Evolutionary conservation across 179 eudicot genomes (phyloP).

Genomic region (Corrigiola litoralis): DNA sequence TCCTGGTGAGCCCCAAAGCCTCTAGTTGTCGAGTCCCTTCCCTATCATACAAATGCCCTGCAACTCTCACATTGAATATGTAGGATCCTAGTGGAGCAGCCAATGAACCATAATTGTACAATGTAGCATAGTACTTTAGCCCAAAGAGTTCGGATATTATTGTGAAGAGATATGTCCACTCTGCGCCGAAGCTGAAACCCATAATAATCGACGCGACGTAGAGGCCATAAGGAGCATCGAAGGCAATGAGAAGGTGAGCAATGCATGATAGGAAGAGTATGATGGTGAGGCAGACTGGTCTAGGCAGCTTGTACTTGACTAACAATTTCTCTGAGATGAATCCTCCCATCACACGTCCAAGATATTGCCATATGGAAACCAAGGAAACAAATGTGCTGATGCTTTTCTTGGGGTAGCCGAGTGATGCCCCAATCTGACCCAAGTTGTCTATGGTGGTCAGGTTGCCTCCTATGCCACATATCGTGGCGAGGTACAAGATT

Average conservation of each 20-base stretch:
- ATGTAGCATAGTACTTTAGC: slow-evolving; percentile 31
- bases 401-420: slow-evolving; percentile 31
- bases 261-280: slow-evolving; percentile 26
- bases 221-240: slow-evolving; percentile 27
- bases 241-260: slow-evolving; percentile 32
- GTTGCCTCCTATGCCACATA: slow-evolving; percentile 32
- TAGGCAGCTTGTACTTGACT: slow-evolving; percentile 26
- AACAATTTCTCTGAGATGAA: slow-evolving; percentile 26
- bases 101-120: slow-evolving; percentile 29
- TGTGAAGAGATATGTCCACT: slow-evolving; percentile 24
- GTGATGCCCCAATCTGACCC: slow-evolving; percentile 29
- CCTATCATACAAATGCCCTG: slow-evolving; percentile 29
- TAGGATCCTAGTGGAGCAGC: slow-evolving; percentile 28
- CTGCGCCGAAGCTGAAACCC: slow-evolving; percentile 33
- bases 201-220: slow-evolving; percentile 25
- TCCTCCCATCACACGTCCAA: slow-evolving; percentile 30
- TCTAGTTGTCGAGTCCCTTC: slow-evolving; percentile 25
- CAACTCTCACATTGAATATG: slow-evolving; percentile 27
- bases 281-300: slow-evolving; percentile 27
- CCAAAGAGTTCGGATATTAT: slow-evolving; percentile 31
- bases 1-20: slow-evolving; percentile 22
- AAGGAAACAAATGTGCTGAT: slow-evolving; percentile 29
- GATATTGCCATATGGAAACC: slow-evolving; percentile 32
- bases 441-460: slow-evolving; percentile 27
- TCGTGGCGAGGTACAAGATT: slow-evolving; percentile 23